These are phyloP conservation scores for Nannochloropsis oceanica DNA, from an alignment of 108 stramenopile genomes.

Conservation along the genomic window DNA sequence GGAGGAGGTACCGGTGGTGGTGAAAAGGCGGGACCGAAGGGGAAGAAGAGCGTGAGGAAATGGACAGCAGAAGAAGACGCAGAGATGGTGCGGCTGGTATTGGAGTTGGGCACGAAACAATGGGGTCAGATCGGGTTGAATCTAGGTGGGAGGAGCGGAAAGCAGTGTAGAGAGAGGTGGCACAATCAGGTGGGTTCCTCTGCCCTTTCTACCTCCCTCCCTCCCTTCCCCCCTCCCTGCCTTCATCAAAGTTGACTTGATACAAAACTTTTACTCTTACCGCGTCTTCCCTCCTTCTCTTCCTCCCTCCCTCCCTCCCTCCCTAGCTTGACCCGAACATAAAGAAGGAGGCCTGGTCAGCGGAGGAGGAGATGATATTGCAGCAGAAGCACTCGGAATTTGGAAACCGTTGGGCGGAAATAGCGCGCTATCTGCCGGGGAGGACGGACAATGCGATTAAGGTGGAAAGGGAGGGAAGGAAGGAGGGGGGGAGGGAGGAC, in stretches of 20 bases:
- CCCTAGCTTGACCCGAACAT: not conserved
- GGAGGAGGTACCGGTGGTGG: not conserved
- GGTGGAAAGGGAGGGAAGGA: slow-evolving; percentile 38
- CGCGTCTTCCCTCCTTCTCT: no score
- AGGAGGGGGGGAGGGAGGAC: not conserved
- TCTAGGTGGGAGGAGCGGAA: slow-evolving; percentile 43
- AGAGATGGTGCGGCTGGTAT: slow-evolving; percentile 29
- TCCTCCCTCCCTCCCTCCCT: no score
- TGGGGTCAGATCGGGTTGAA: slow-evolving; percentile 45
- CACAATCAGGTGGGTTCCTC: not conserved
- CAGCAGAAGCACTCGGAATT: not conserved
- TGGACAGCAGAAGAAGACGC: slow-evolving; percentile 46
- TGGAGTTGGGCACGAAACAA: slow-evolving; percentile 31
- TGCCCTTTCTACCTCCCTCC: no score
- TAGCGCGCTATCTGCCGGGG: slow-evolving; percentile 37
- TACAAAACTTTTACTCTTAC: no score
- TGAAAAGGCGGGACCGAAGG: not conserved
- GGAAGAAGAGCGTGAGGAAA: slow-evolving; percentile 21
- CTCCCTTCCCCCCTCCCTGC: no score
- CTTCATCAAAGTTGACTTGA: no score
- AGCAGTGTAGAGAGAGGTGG: slow-evolving; percentile 48
- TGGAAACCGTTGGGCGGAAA: slow-evolving; percentile 35
- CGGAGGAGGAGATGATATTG: not conserved
- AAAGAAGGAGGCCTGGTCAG: not conserved
- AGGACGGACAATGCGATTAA: slow-evolving; percentile 94